These are phyloP conservation scores for Penicillium sp. DNA, from an alignment of 2,329 filamentous ascomycete species.

Conservation along the genomic window DNA sequence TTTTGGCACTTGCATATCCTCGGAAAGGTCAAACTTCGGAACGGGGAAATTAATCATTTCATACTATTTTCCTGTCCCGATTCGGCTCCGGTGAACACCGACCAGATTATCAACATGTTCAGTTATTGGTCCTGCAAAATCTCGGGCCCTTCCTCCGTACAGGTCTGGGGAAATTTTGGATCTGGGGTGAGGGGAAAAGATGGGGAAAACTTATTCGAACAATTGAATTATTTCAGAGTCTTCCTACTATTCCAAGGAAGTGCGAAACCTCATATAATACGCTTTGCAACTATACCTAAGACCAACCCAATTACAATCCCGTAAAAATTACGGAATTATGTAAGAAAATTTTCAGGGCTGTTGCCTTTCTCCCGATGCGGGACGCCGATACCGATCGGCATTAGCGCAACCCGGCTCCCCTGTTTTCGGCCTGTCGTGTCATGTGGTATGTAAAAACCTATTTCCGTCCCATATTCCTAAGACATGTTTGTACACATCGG, in stretches of 20 bases:
- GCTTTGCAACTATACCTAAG: not conserved
- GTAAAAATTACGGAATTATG: not conserved
- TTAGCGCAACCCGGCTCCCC: not conserved
- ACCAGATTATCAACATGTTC: not conserved
- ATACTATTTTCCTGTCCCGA: not conserved
- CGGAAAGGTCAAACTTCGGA: not conserved
- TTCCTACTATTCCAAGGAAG: not conserved
- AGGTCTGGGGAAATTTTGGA: slow-evolving; percentile 2
- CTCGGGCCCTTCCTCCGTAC: not conserved
- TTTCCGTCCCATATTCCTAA: not conserved
- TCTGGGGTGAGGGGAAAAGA: slow-evolving; percentile 8
- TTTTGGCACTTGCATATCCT: not conserved
- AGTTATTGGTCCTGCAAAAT: not conserved
- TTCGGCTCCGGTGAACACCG: slow-evolving; percentile 14
- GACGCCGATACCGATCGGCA: slow-evolving; percentile 14
- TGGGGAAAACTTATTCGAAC: not conserved
- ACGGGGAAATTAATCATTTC: not conserved
- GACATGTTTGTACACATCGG: not conserved
- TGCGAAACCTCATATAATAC: too few species aligned
- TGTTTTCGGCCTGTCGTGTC: slow-evolving; percentile 2
- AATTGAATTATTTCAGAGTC: not conserved
- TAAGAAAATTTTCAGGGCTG: not conserved
- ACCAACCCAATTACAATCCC: not conserved
- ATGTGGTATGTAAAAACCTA: slow-evolving; percentile 1
- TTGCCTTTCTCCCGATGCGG: slow-evolving; percentile 14